Evolutionary conservation across 768 basidiomycete species (phyloP).

Genomic region (Podaxis sp.): DNA sequence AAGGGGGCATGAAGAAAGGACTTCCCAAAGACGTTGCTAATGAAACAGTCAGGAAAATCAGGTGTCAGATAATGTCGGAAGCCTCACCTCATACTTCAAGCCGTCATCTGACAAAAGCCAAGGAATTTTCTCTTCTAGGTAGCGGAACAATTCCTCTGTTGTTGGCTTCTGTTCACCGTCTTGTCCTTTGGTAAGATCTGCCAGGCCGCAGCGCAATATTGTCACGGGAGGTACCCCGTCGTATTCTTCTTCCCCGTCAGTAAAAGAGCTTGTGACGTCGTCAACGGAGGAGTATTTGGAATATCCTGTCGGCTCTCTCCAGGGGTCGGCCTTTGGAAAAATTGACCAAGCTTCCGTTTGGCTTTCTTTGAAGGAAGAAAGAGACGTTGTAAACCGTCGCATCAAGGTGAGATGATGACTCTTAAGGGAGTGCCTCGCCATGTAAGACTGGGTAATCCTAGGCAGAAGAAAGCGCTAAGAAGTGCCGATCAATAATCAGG

Average conservation of each 20-base stretch:
- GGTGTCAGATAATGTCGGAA: not conserved
- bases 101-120: conserved; percentile 59
- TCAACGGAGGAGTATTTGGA: conserved; percentile 45
- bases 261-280: conserved; percentile 34
- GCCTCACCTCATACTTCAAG: conserved; percentile 51
- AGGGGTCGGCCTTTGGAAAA: conserved; percentile 54
- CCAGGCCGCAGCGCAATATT: conserved; percentile 62
- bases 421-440: conserved; percentile 62
- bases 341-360: conserved; percentile 56
- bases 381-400: conserved; percentile 51
- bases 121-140: conserved; percentile 56
- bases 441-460: conserved; percentile 53
- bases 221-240: conserved; percentile 47
- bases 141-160: conserved; percentile 59
- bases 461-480: conserved; percentile 69
- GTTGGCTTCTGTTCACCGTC: conserved; percentile 29
- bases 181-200: conserved; percentile 43
- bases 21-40: conserved; percentile 60
- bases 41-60: not conserved
- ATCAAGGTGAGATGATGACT: conserved; percentile 61
- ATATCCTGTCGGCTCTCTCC: conserved; percentile 47
- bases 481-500: conserved; percentile 11
- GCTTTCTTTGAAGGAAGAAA: conserved; percentile 52
- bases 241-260: conserved; percentile 28
- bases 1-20: conserved; percentile 50